Conservation (phyloP, 345 rosid species). For the Euphorbia lathyris region DNA sequence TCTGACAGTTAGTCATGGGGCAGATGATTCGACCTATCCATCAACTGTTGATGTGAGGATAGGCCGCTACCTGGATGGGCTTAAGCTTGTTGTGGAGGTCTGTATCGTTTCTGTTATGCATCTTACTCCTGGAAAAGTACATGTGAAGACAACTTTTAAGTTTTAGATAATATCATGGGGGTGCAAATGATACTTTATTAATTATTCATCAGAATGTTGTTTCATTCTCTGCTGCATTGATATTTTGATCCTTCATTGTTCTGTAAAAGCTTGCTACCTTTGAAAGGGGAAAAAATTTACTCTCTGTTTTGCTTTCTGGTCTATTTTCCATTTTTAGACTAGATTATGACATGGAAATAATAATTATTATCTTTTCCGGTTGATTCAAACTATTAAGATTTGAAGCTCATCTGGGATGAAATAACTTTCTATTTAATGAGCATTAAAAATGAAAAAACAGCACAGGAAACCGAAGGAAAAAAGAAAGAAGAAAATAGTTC, state of each 20-base stretch:
- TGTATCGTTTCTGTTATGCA: conserved; percentile 23
- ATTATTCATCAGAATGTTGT: neutral
- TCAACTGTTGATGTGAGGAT: conserved; percentile 83
- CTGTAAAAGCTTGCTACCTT: neutral
- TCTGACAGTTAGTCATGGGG: conserved; percentile 81
- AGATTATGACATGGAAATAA: too few species aligned
- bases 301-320: neutral
- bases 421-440: neutral
- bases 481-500: too few species aligned
- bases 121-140: neutral
- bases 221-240: neutral
- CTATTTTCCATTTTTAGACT: neutral
- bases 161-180: neutral
- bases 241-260: neutral
- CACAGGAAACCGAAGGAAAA: neutral
- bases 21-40: conserved; percentile 87
- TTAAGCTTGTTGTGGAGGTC: conserved; percentile 88
- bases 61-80: conserved; percentile 74
- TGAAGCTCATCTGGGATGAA: neutral
- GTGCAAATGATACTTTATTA: neutral
- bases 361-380: neutral
- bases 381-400: neutral
- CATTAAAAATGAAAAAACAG: neutral
- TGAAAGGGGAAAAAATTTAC: neutral
- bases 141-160: neutral